A percentile compares a stretch with the other conserved stretches of the same genome.
phyloP scores from a whole-genome alignment of 208 protist genomes.

The Trypanosoma melophagium region DNA sequence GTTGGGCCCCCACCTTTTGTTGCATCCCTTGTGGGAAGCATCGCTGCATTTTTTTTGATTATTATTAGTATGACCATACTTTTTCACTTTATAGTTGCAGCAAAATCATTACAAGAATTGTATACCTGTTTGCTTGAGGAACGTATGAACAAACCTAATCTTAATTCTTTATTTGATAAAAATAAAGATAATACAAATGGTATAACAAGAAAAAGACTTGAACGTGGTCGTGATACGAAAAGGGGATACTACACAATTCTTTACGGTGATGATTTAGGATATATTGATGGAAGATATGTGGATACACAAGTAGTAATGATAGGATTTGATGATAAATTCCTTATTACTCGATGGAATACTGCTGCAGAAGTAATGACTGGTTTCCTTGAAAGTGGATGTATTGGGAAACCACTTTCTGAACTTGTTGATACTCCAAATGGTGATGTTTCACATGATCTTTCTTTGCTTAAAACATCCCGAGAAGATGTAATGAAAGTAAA shows the following conservation, averaged over 20 bases:
- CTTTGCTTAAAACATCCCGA: conserved; percentile 38
- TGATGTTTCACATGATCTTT: conserved; percentile 25
- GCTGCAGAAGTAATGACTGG: conserved; percentile 85
- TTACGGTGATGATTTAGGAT: conserved; percentile 67
- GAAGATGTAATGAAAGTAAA: conserved; percentile 73
- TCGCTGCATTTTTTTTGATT: conserved; percentile 52
- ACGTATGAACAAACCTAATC: conserved; percentile 31
- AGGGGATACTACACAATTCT: conserved; percentile 79
- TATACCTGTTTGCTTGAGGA: conserved; percentile 56
- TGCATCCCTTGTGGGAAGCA: conserved; percentile 42
- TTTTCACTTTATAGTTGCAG: conserved; percentile 46
- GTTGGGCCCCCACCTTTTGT: conserved; percentile 40
- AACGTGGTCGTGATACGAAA: conserved; percentile 40
- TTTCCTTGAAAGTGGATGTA: conserved; percentile 74
- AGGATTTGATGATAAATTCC: conserved; percentile 71
- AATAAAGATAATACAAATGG: background rate
- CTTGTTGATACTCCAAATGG: conserved; percentile 67
- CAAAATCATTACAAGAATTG: conserved; percentile 47
- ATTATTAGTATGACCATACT: conserved; percentile 32
- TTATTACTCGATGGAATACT: conserved; percentile 85
- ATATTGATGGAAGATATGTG: conserved; percentile 83
- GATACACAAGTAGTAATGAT: conserved; percentile 90
- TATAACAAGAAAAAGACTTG: background rate
- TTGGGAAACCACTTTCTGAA: conserved; percentile 84
- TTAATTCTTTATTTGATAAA: background rate